Evolutionary conservation across 352 stramenopile species (phyloP).

Genomic region (Globisporangium nodosum): DNA sequence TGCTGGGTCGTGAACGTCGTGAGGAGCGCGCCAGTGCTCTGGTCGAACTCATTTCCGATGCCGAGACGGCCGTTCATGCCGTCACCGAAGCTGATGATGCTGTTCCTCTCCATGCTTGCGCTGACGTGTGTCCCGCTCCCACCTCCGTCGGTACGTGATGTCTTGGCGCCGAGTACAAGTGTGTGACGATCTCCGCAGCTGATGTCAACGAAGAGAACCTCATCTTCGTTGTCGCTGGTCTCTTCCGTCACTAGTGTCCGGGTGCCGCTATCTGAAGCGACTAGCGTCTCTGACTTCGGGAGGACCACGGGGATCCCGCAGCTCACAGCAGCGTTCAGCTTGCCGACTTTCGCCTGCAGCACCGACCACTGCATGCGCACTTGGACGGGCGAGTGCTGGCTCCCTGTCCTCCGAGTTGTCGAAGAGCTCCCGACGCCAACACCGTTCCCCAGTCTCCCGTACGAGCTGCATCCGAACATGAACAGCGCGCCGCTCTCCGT

Average conservation of each 20-base stretch:
- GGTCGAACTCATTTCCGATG: slow-evolving; percentile 44
- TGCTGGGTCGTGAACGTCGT: slow-evolving; percentile 21
- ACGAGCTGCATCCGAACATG: slow-evolving; percentile 64
- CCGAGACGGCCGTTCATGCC: slow-evolving; percentile 63
- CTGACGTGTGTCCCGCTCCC: neutral
- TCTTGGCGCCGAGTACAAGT: slow-evolving; percentile 25
- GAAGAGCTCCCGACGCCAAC: slow-evolving; percentile 6
- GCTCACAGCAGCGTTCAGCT: neutral
- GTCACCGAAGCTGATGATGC: slow-evolving; percentile 63
- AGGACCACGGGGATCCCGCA: slow-evolving; percentile 8
- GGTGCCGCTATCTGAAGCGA: neutral
- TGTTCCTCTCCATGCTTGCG: slow-evolving; percentile 17
- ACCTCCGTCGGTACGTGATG: neutral
- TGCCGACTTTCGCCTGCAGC: slow-evolving; percentile 15
- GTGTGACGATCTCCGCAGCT: slow-evolving; percentile 72
- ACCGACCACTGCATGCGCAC: slow-evolving; percentile 37
- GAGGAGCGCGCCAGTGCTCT: slow-evolving; percentile 32
- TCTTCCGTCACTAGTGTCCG: neutral
- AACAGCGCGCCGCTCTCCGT: slow-evolving; percentile 49
- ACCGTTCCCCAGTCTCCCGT: slow-evolving; percentile 49
- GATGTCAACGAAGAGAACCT: slow-evolving; percentile 49
- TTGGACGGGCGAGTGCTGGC: slow-evolving; percentile 17
- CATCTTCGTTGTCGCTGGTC: slow-evolving; percentile 19
- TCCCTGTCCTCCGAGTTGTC: too few relatives aligned
- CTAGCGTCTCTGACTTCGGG: neutral